A percentile compares a stretch with the other conserved stretches of the same genome.
Conservation (phyloP, 2,329 filamentous ascomycete genomes). For the Orbilia blumenaviensis region DNA sequence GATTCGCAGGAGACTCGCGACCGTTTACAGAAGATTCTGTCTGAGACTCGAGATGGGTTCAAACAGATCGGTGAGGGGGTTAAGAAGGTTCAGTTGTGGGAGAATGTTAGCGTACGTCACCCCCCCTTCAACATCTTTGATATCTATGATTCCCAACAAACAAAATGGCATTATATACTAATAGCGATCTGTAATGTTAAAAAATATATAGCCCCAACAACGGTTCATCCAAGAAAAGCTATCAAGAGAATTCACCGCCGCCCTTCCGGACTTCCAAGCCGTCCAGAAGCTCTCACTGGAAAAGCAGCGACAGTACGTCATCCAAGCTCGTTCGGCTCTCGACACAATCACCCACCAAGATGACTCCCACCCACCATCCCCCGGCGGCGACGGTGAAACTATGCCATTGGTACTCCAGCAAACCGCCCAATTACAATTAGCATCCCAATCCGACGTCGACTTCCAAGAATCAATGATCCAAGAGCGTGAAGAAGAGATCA, state of each 20-base stretch:
- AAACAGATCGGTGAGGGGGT: constrained; percentile 91
- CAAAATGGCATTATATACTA: constrained; percentile 48
- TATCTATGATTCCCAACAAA: neutral
- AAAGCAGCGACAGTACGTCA: constrained; percentile 87
- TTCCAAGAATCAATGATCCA: constrained; percentile 96
- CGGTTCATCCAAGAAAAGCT: constrained; percentile 97
- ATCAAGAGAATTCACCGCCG: constrained; percentile 88
- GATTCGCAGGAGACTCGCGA: constrained; percentile 92
- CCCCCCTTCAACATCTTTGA: neutral
- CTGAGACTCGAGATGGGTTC: constrained; percentile 86
- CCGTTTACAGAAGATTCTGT: constrained; percentile 84
- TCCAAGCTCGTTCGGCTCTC: constrained; percentile 78
- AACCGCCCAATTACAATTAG: constrained; percentile 79
- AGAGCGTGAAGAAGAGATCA: constrained; percentile 95
- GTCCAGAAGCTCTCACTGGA: constrained; percentile 91
- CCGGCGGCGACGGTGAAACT: constrained; percentile 54
- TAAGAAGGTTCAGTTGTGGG: constrained; percentile 89
- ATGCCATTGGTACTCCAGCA: constrained; percentile 66
- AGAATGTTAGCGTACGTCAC: constrained; percentile 76
- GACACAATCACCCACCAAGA: constrained; percentile 57
- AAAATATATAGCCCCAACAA: constrained; percentile 78
- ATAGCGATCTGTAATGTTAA: neutral
- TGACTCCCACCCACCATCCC: constrained; percentile 57
- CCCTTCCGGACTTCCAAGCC: constrained; percentile 87
- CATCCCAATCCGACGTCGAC: constrained; percentile 92